A percentile compares a stretch with the other conserved stretches of the same genome.
phyloP scores from a whole-genome alignment of 2,329 filamentous ascomycete species.

The Chaetoscypha palmicola region DNA sequence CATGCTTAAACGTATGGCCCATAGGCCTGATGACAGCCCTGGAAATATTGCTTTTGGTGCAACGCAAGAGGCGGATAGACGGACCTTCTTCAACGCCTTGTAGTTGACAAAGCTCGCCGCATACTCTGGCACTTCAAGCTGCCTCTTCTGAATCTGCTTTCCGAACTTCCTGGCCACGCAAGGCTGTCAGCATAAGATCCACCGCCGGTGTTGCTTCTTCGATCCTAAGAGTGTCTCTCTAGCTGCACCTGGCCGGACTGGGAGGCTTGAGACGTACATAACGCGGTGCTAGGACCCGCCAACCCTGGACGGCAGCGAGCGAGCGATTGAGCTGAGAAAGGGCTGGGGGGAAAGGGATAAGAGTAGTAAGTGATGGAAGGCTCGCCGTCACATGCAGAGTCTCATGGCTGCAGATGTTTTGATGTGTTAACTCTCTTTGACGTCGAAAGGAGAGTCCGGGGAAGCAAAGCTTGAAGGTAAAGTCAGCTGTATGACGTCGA shows the following conservation, averaged over 20 bases:
- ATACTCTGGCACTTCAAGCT: slow-evolving; percentile 99
- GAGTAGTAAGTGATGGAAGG: slow-evolving; percentile 7
- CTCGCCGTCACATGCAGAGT: slow-evolving; percentile 18
- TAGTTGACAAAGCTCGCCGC: slow-evolving; percentile 99
- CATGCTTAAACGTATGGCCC: slow-evolving; percentile 17
- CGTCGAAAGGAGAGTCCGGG: no score
- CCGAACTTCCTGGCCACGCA: slow-evolving; percentile 80
- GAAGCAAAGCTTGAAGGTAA: not conserved
- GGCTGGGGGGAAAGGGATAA: slow-evolving; percentile 10
- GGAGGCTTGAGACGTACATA: slow-evolving; percentile 26
- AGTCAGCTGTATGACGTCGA: slow-evolving; percentile 2
- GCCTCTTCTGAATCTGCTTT: slow-evolving; percentile 97
- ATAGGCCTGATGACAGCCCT: slow-evolving; percentile 8
- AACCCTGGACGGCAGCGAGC: slow-evolving; percentile 22
- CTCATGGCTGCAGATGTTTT: slow-evolving; percentile 16
- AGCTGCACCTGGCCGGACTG: not conserved
- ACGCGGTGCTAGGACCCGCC: slow-evolving; percentile 25
- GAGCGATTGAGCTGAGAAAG: slow-evolving; percentile 8
- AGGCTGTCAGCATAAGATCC: slow-evolving; percentile 11
- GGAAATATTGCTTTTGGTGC: slow-evolving; percentile 15
- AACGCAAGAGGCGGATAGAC: slow-evolving; percentile 19
- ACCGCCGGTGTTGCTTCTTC: no score
- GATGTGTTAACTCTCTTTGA: not conserved
- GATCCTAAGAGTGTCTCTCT: not conserved
- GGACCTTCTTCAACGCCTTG: slow-evolving; percentile 96